A percentile compares a stretch with the other conserved stretches of the same genome.
These are phyloP conservation scores for Bipolaris bicolor DNA, from an alignment of 2,329 filamentous ascomycete species.

Conservation along the genomic window DNA sequence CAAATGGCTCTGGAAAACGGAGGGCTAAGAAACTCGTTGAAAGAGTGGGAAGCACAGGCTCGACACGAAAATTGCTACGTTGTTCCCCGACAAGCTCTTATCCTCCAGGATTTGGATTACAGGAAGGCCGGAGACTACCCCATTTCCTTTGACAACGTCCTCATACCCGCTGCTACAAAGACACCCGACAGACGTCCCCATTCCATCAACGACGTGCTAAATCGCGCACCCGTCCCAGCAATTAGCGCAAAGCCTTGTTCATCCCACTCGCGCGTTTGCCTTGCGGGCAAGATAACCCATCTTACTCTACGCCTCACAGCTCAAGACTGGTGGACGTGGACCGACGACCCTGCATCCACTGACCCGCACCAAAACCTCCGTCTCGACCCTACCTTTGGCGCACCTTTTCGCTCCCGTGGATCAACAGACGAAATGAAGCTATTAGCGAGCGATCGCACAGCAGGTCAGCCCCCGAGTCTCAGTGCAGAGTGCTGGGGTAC, in stretches of 20 bases:
- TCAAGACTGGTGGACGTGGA: conserved; percentile 29
- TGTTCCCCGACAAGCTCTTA: conserved; percentile 2
- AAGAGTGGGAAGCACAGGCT: conserved; percentile 8
- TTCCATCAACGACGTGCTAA: neutral
- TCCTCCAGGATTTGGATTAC: neutral
- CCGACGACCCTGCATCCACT: neutral
- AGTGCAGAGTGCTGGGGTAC: conserved; percentile 19
- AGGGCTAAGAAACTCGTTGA: neutral
- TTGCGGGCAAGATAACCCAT: conserved; percentile 20
- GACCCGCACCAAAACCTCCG: conserved; percentile 13
- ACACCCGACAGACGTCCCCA: neutral
- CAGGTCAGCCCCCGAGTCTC: conserved; percentile 14
- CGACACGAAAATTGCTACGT: conserved; percentile 18
- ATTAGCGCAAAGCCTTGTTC: neutral
- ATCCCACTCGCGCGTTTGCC: conserved; percentile 6
- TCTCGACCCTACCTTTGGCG: conserved; percentile 30
- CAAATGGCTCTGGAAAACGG: conserved; percentile 18
- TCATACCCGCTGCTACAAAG: neutral
- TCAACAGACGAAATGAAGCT: conserved; percentile 21
- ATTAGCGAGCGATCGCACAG: conserved; percentile 24
- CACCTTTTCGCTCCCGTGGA: neutral
- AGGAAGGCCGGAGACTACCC: neutral
- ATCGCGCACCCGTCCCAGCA: neutral
- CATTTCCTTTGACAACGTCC: neutral
- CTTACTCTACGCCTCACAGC: conserved; percentile 25